Base-by-base conservation (phyloP, 1,139 yeast species). In the Candida labiduridarum region DNA sequence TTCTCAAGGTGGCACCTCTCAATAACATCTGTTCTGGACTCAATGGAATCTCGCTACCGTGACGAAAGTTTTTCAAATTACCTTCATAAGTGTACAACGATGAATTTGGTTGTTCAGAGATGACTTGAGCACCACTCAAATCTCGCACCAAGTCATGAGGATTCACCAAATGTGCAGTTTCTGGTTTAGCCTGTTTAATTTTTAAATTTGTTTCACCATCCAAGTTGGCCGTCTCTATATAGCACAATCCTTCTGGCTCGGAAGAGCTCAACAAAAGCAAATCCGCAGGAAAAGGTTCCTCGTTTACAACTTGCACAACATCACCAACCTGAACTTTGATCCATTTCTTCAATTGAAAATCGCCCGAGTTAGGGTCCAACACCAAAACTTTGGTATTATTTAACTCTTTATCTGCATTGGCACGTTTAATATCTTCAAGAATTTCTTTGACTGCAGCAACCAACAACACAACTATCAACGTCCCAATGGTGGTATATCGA, bases 201-300 rank as follows among this genome's bases (percentile, higher is more conserved):
- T 95, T 95, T 61, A 95, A 78, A 64, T 95, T 95, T 0, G 99
- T 95, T 67, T 95, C 99, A 52, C 99, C 99, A 67, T 95, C 99
- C 56, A 95, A 76, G 62, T 95, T 95, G 1, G 99, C 96, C 1
- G 99, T 95, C 69, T 95, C 99, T 52, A 94, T 90, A 62, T 95
- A 95, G 65, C 99, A 95, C 54, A 95, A 76, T 5, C 99, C 99
- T 69, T 94, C 98, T 0, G 99, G 99, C 66, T 95, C 99, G 0
- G 98, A 92, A 0, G 97, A 90, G 34, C 96, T 85, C 43, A 95
- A 65, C 19, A 95, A 69, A 12, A 94, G 76, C 51, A 95, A 63
- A 72, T 95, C 99, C 0, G 99, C 99, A 0, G 99, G 99, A 55
- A 95, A 83, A 0, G 97, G 87, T 55, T 92, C 96, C 62, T 91